A percentile compares a stretch with the other conserved stretches of the same genome.
Conservation (phyloP, 169 alveolate species). For the Cryptosporidium ryanae region DNA sequence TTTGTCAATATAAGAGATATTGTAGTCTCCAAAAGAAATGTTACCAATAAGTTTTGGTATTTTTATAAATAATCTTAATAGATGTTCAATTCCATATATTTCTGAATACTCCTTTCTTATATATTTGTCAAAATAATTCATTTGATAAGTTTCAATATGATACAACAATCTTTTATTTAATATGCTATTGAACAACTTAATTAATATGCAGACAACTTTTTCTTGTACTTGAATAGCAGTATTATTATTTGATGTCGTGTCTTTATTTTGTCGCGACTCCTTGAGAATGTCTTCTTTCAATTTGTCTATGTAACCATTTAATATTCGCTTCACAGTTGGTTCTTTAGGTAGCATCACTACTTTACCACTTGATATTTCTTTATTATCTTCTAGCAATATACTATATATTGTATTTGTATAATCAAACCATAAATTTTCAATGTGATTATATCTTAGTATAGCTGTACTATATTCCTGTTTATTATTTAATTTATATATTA, state of each 20-base stretch:
- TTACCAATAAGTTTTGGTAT: slow-evolving; percentile 17
- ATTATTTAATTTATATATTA: slow-evolving; percentile 1
- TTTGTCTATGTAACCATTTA: neutral
- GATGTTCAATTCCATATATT: slow-evolving; percentile 52
- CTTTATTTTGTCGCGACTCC: neutral
- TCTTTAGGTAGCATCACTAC: slow-evolving; percentile 25
- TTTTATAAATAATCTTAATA: slow-evolving; percentile 17
- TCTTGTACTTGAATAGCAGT: neutral
- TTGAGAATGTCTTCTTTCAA: neutral
- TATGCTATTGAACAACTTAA: slow-evolving; percentile 17
- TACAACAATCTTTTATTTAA: slow-evolving; percentile 30
- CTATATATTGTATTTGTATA: slow-evolving; percentile 25
- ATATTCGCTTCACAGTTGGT: slow-evolving; percentile 16
- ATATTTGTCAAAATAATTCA: slow-evolving; percentile 9
- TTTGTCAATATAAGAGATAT: neutral
- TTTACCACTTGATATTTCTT: slow-evolving; percentile 15
- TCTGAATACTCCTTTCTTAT: slow-evolving; percentile 7
- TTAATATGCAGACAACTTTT: neutral
- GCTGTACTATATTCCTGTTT: slow-evolving; percentile 14
- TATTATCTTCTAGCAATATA: slow-evolving; percentile 27
- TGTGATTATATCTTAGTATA: neutral
- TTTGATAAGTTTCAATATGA: slow-evolving; percentile 25
- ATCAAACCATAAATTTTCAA: slow-evolving; percentile 47
- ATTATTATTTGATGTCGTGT: neutral
- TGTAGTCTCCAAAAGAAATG: slow-evolving; percentile 18